These are phyloP conservation scores for Phytophthora nicotianae DNA, from an alignment of 352 stramenopile genomes.

Conservation along the genomic window DNA sequence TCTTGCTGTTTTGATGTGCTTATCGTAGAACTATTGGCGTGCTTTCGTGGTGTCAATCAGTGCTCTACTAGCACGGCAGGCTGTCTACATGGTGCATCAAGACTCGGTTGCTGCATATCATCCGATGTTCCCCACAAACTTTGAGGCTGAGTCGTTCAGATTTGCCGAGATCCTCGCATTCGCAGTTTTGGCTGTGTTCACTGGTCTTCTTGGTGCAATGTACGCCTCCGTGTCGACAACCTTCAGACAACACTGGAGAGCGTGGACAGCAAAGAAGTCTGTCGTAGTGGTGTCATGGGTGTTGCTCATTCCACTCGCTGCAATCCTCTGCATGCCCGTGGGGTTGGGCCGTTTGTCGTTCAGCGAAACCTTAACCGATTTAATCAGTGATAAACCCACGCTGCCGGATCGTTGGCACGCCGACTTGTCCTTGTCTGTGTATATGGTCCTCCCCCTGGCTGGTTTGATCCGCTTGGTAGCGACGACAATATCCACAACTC, in stretches of 20 bases:
- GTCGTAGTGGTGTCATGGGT: constrained; percentile 15
- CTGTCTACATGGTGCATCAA: constrained; percentile 47
- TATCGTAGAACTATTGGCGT: constrained; percentile 61
- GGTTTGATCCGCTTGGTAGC: constrained; percentile 39
- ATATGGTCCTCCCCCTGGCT: constrained; percentile 41
- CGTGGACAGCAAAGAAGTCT: constrained; percentile 20
- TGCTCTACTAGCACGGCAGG: constrained; percentile 51
- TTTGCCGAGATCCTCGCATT: constrained; percentile 61
- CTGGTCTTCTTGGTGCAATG: constrained; percentile 49
- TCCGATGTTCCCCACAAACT: constrained; percentile 57
- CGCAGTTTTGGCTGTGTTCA: constrained; percentile 49
- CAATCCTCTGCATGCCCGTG: constrained; percentile 48
- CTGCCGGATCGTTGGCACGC: constrained; percentile 39
- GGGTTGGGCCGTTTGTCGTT: constrained; percentile 43
- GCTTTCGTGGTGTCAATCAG: constrained; percentile 68
- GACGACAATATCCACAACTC: constrained; percentile 53
- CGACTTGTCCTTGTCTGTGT: constrained; percentile 33
- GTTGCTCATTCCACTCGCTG: constrained; percentile 44
- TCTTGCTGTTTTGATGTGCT: constrained; percentile 1
- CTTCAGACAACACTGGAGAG: constrained; percentile 52
- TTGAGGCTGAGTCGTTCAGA: constrained; percentile 46
- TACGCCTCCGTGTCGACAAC: constrained; percentile 50
- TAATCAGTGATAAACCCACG: constrained; percentile 28
- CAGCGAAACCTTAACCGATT: constrained; percentile 35
- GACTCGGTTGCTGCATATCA: constrained; percentile 45